A percentile compares a stretch with the other conserved stretches of the same genome.
phyloP scores from a whole-genome alignment of 495 filamentous ascomycete genomes.

The Pyrenopolyporus hunteri region DNA sequence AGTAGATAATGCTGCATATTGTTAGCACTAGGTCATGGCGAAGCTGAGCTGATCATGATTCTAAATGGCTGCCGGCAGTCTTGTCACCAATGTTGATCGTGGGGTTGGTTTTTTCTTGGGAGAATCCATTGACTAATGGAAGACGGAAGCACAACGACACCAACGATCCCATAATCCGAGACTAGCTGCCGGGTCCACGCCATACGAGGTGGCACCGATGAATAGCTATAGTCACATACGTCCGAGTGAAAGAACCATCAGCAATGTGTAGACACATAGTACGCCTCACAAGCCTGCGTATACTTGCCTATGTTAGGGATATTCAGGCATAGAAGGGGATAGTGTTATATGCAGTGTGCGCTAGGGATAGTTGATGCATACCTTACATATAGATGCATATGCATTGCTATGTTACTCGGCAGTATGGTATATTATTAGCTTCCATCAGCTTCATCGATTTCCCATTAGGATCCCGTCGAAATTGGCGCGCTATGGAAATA shows the following conservation, averaged over 20 bases:
- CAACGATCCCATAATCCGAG: conserved; percentile 3
- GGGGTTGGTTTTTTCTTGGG: conserved; percentile 13
- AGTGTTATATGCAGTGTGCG: conserved; percentile 9
- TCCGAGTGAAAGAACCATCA: conserved; percentile 4
- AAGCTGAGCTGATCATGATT: conserved; percentile 25
- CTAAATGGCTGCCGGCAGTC: background rate
- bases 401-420: conserved; percentile 24
- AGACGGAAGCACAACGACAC: background rate
- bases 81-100: conserved; percentile 18
- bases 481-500: background rate
- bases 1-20: conserved; percentile 1
- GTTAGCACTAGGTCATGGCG: conserved; percentile 5
- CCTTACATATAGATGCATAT: conserved; percentile 4
- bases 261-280: conserved; percentile 7
- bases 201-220: conserved; percentile 19
- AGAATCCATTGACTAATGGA: conserved; percentile 1
- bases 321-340: background rate
- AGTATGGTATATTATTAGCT: conserved; percentile 20
- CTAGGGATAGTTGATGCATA: conserved; percentile 16
- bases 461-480: background rate
- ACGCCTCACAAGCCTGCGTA: conserved; percentile 11
- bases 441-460: conserved; percentile 3
- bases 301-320: background rate
- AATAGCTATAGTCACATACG: conserved; percentile 10
- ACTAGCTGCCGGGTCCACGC: background rate